Evolutionary conservation across 2,329 filamentous ascomycete genomes (phyloP).

Genomic region (Chaetomiaceae sp.): DNA sequence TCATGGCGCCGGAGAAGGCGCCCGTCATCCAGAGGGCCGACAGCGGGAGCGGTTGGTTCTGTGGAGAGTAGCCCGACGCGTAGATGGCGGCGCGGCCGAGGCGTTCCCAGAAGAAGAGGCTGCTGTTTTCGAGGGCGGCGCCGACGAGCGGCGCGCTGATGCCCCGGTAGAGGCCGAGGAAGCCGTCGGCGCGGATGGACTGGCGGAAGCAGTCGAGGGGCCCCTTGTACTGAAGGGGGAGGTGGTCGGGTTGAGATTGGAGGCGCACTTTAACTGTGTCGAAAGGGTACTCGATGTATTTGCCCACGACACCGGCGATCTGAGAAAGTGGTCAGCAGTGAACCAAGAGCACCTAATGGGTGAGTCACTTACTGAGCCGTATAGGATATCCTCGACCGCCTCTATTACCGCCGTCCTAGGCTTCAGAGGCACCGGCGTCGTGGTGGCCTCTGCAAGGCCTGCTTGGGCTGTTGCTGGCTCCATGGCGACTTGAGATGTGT

Average conservation of each 20-base stretch:
- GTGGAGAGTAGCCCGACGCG: slow-evolving; percentile 42
- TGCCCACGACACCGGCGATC: slow-evolving; percentile 81
- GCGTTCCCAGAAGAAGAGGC: slow-evolving; percentile 87
- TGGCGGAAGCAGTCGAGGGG: slow-evolving; percentile 92
- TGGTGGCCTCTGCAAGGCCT: slow-evolving; percentile 9
- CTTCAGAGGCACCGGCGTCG: slow-evolving; percentile 10
- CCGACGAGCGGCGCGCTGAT: slow-evolving; percentile 88
- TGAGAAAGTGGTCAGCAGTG: slow-evolving; percentile 32
- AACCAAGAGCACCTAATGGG: not conserved
- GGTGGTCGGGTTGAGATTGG: slow-evolving; percentile 85
- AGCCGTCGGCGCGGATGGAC: slow-evolving; percentile 73
- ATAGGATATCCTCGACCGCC: slow-evolving; percentile 79
- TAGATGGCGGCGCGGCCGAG: slow-evolving; percentile 64
- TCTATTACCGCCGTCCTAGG: slow-evolving; percentile 49
- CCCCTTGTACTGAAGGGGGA: slow-evolving; percentile 76
- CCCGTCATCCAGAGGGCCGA: slow-evolving; percentile 72
- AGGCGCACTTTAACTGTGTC: slow-evolving; percentile 97
- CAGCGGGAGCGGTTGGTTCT: slow-evolving; percentile 63
- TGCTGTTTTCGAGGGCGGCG: slow-evolving; percentile 87
- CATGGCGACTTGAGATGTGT: slow-evolving; percentile 18
- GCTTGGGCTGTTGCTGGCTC: slow-evolving; percentile 20
- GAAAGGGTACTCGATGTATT: slow-evolving; percentile 97
- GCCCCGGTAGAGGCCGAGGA: slow-evolving; percentile 80
- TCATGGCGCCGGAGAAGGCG: slow-evolving; percentile 81
- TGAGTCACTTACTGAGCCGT: slow-evolving; percentile 66